Conservation (phyloP, 371 early-diverging fungal species). For the Circinella minor region DNA sequence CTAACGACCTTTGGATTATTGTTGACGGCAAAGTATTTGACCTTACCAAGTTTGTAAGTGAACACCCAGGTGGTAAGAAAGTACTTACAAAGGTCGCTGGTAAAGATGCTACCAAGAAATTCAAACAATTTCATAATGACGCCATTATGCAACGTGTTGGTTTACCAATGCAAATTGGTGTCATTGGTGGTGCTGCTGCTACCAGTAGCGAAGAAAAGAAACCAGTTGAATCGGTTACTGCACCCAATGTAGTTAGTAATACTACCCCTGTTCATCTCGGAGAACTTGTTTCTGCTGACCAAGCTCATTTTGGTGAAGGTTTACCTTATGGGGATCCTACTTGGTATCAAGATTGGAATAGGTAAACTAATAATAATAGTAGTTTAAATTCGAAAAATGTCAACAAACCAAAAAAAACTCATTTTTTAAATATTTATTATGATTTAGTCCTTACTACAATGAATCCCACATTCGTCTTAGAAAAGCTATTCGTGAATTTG, state of each 20-base stretch:
- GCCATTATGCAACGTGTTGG: constrained; percentile 67
- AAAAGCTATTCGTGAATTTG: constrained; percentile 69
- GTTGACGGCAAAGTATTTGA: constrained; percentile 86
- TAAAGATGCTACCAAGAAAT: constrained; percentile 87
- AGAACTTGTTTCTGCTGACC: constrained; percentile 4
- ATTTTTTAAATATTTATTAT: background rate
- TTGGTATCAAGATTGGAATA: constrained; percentile 81
- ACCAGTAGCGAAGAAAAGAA: constrained; percentile 20
- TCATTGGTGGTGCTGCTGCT: constrained; percentile 58
- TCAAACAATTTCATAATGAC: constrained; percentile 82
- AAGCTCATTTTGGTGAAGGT: constrained; percentile 69
- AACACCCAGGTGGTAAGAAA: constrained; percentile 89
- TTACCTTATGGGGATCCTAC: constrained; percentile 85
- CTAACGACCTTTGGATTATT: constrained; percentile 88
- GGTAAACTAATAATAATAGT: constrained; percentile 23
- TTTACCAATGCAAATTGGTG: constrained; percentile 66
- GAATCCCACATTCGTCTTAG: constrained; percentile 78
- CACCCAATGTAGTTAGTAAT: constrained; percentile 13
- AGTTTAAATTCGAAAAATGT: background rate
- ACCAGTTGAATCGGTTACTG: constrained; percentile 3
- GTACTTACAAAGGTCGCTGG: constrained; percentile 85
- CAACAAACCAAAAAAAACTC: background rate
- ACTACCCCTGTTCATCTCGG: constrained; percentile 3
- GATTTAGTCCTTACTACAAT: constrained; percentile 74
- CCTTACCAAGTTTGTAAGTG: constrained; percentile 82